Percentiles rank a stretch among this genome's conserved stretches.
phyloP scores from a whole-genome alignment of 2,329 filamentous ascomycete species.

The Fonsecaea erecta region DNA sequence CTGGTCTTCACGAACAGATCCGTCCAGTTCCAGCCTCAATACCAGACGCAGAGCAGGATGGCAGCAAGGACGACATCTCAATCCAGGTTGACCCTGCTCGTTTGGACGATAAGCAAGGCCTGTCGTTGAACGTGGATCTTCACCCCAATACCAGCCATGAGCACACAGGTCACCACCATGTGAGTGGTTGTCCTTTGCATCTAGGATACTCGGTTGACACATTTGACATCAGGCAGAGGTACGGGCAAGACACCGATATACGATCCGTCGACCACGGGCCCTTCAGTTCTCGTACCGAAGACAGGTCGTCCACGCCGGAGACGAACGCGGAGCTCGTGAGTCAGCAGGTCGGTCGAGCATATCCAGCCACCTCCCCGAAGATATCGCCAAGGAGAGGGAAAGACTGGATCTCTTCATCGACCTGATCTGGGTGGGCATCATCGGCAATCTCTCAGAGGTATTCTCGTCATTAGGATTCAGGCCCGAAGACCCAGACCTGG shows the following conservation, averaged over 20 bases:
- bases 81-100: not conserved
- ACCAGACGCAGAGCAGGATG: not conserved
- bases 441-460: conserved; percentile 20
- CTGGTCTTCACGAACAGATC: conserved; percentile 2
- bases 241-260: conserved; percentile 10
- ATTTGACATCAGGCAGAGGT: not conserved
- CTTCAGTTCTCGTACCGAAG: conserved; percentile 14
- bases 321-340: conserved; percentile 1
- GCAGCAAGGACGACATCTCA: not conserved
- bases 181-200: not conserved
- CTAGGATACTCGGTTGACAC: not conserved
- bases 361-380: conserved; percentile 15
- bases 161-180: not conserved
- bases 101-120: not conserved
- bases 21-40: not conserved
- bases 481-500: conserved; percentile 52
- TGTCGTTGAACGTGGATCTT: not conserved
- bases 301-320: conserved; percentile 7
- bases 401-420: conserved; percentile 58
- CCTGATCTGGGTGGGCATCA: conserved; percentile 46
- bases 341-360: conserved; percentile 1
- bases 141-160: not conserved
- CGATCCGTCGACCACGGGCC: conserved; percentile 11
- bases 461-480: conserved; percentile 56
- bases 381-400: conserved; percentile 18